A percentile compares a stretch with the other conserved stretches of the same genome.
These are phyloP conservation scores for Rhizophagus clarus DNA, from an alignment of 192 early-diverging fungal species.

Conservation along the genomic window DNA sequence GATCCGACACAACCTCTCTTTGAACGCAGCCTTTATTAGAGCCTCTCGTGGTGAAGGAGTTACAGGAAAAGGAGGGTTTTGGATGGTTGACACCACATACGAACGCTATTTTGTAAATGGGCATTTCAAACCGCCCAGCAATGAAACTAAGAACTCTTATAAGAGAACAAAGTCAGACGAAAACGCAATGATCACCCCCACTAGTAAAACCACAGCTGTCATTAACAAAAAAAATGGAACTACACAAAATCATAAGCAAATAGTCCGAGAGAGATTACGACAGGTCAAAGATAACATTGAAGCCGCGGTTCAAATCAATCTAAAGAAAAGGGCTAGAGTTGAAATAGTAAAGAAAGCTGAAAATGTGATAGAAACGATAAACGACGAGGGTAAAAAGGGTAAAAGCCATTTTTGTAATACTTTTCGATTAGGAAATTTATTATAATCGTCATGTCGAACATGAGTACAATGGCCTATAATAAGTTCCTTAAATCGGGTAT, in stretches of 20 bases:
- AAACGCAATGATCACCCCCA: neutral
- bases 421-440: too few species aligned
- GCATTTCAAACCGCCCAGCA: neutral
- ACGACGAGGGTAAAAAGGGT: neutral
- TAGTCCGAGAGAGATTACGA: neutral
- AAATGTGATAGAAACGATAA: neutral
- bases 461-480: too few species aligned
- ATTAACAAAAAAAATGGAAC: neutral
- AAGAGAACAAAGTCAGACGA: neutral
- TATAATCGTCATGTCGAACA: too few species aligned
- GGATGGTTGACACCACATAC: slow-evolving; percentile 55
- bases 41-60: slow-evolving; percentile 53
- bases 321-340: neutral
- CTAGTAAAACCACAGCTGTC: neutral
- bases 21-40: slow-evolving; percentile 81
- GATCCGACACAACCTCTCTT: slow-evolving; percentile 83
- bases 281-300: neutral
- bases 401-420: neutral
- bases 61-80: slow-evolving; percentile 71
- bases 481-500: too few species aligned
- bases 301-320: neutral
- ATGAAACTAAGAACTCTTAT: neutral
- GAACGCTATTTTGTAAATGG: neutral
- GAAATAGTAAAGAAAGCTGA: neutral
- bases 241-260: neutral